Evolutionary conservation across 1,139 yeast species (phyloP).

Genomic region (Sugiyamaella pinicola): DNA sequence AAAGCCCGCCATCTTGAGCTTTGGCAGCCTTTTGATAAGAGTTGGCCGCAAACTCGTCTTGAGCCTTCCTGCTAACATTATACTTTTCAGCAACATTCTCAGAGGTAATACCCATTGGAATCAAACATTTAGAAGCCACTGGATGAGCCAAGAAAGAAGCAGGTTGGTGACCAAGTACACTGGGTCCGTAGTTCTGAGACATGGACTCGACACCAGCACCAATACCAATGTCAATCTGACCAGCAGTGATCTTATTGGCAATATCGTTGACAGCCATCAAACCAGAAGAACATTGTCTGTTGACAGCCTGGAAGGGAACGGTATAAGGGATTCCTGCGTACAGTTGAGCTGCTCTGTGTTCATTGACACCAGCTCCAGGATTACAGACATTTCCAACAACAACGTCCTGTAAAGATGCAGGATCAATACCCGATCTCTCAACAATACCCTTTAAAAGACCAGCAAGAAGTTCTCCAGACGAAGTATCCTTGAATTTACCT

Average conservation of each 20-base stretch:
- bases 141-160: conserved; percentile 48
- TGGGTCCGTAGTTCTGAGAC: conserved; percentile 81
- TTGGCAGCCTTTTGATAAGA: conserved; percentile 67
- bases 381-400: conserved; percentile 88
- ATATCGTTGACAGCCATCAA: conserved; percentile 86
- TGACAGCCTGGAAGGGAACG: conserved; percentile 77
- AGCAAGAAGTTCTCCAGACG: conserved; percentile 70
- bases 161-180: conserved; percentile 65
- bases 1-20: conserved; percentile 71
- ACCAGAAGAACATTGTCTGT: conserved; percentile 95
- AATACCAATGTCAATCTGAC: conserved; percentile 88
- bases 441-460: conserved; percentile 65
- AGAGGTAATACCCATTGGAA: conserved; percentile 92
- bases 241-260: conserved; percentile 82
- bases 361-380: conserved; percentile 89
- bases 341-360: conserved; percentile 78
- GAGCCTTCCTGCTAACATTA: conserved; percentile 46
- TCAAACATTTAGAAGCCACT: conserved; percentile 63
- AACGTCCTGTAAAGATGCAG: conserved; percentile 72
- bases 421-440: conserved; percentile 61
- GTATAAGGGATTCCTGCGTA: conserved; percentile 73
- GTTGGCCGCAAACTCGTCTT: conserved; percentile 47
- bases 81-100: conserved; percentile 66
- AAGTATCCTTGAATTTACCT: conserved; percentile 76
- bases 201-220: conserved; percentile 94